Evolutionary conservation across 1,284 basidiomycete genomes (phyloP), one percentile per base, ranked within the genome.

Genomic region (Apiotrichum brassicae): DNA sequence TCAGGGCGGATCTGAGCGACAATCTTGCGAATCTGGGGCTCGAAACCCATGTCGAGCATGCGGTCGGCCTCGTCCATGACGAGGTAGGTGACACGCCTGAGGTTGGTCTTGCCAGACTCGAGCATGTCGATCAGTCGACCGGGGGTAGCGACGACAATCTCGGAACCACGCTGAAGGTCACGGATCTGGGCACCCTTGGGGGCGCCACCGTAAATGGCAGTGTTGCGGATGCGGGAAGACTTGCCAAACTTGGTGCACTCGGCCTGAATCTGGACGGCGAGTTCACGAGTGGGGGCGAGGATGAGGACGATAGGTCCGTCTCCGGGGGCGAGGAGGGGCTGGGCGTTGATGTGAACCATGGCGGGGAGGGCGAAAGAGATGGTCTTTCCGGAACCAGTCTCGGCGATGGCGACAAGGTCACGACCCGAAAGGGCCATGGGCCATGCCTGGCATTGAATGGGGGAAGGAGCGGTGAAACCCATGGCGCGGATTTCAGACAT

Each of bases 331-430:
- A 98, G 79, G 43, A 98, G 81, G 9, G 94, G 89, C 81, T 98
- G 95, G 46, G 94, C 94, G 80, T 97, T 98, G 78, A 98, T 97
- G 76, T 98, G 94, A 34, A 98, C 80, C 92, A 98, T 98, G 51
- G 94, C 92, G 46, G 94, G 94, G 42, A 98, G 83, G 50, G 95
- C 93, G 70, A 98, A 98, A 16, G 93, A 86, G 57, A 98, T 97
- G 24, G 94, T 98, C 78, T 98, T 95, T 55, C 92, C 92, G 68
- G 87, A 92, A 61, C 92, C 92, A 20, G 92, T 97, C 73, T 94
- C 90, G 42, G 94, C 92, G 65, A 99, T 92, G 53, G 95, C 94
- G 51, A 97, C 91, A 35, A 97, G 81, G 75, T 97, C 93, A 57
- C 90, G 82, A 60, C 93, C 93, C 57, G 81, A 91, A 16, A 97